A percentile compares a stretch with the other conserved stretches of the same genome.
Conservation (phyloP, 2,329 filamentous ascomycete genomes). For the Sarocladiaceae sp. region DNA sequence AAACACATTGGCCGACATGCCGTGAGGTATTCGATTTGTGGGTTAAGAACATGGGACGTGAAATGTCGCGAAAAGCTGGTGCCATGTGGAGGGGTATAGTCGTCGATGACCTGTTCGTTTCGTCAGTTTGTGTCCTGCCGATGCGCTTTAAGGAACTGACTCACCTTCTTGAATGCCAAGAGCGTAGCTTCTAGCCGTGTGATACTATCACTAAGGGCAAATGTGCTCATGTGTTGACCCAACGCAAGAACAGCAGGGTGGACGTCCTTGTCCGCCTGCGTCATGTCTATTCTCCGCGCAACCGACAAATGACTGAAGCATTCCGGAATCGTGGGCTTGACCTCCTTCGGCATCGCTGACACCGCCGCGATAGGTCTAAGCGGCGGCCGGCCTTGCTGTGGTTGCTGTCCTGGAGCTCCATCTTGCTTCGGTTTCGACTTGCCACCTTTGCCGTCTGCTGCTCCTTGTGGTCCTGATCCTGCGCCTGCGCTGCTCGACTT, state of each 20-base stretch:
- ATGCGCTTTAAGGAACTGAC: slow-evolving; percentile 4
- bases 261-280: slow-evolving; percentile 65
- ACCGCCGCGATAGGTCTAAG: slow-evolving; percentile 22
- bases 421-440: slow-evolving; percentile 23
- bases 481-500: slow-evolving; percentile 48
- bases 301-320: slow-evolving; percentile 80
- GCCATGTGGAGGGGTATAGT: slow-evolving; percentile 83
- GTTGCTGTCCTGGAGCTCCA: slow-evolving; percentile 20
- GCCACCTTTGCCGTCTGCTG: slow-evolving; percentile 25
- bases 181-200: slow-evolving; percentile 82
- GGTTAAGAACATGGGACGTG: slow-evolving; percentile 82
- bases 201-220: slow-evolving; percentile 83
- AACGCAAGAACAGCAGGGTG: slow-evolving; percentile 80
- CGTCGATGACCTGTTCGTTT: slow-evolving; percentile 66
- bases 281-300: slow-evolving; percentile 47
- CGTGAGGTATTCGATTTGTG: slow-evolving; percentile 91
- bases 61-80: slow-evolving; percentile 86
- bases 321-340: slow-evolving; percentile 57
- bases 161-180: slow-evolving; percentile 78
- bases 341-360: slow-evolving; percentile 39
- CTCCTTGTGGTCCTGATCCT: slow-evolving; percentile 23
- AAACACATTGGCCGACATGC: slow-evolving; percentile 94
- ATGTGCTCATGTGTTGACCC: slow-evolving; percentile 85
- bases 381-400: slow-evolving; percentile 27
- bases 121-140: slow-evolving; percentile 13